phyloP scores from a whole-genome alignment of 805 yeast species.

The Teunomyces cretensis region DNA sequence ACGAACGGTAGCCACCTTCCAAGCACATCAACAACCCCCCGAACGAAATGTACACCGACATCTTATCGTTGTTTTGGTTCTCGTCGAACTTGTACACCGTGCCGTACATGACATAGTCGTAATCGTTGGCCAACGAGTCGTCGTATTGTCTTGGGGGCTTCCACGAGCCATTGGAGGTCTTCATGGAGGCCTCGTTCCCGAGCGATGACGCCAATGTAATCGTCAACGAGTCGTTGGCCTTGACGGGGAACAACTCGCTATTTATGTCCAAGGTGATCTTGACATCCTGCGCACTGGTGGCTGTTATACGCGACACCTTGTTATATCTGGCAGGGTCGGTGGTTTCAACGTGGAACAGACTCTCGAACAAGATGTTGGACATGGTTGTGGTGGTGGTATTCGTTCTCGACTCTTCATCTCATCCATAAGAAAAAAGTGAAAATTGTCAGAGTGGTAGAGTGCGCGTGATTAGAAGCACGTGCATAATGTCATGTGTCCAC shows the following conservation, averaged over 20 bases:
- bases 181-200: constrained; percentile 45
- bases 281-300: constrained; percentile 77
- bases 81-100: constrained; percentile 97
- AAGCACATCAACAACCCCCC: constrained; percentile 93
- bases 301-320: constrained; percentile 84
- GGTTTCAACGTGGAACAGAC: constrained; percentile 80
- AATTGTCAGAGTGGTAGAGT: neutral
- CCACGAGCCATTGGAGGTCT: constrained; percentile 64
- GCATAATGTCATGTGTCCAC: too few relatives aligned
- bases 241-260: constrained; percentile 87
- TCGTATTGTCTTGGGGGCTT: constrained; percentile 83
- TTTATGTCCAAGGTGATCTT: constrained; percentile 86
- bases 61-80: constrained; percentile 58
- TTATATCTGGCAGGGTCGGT: constrained; percentile 89
- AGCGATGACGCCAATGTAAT: constrained; percentile 82
- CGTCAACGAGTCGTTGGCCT: constrained; percentile 73
- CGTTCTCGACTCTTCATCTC: constrained; percentile 1
- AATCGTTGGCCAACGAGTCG: constrained; percentile 88
- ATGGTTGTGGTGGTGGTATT: constrained; percentile 15
- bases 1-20: constrained; percentile 91
- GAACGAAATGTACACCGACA: constrained; percentile 90
- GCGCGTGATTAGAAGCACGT: neutral
- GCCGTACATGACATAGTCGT: constrained; percentile 98
- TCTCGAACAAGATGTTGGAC: constrained; percentile 82
- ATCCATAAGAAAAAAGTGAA: constrained; percentile 3